phyloP scores from a whole-genome alignment of 768 basidiomycete species.

The Lactarius evosmus region DNA sequence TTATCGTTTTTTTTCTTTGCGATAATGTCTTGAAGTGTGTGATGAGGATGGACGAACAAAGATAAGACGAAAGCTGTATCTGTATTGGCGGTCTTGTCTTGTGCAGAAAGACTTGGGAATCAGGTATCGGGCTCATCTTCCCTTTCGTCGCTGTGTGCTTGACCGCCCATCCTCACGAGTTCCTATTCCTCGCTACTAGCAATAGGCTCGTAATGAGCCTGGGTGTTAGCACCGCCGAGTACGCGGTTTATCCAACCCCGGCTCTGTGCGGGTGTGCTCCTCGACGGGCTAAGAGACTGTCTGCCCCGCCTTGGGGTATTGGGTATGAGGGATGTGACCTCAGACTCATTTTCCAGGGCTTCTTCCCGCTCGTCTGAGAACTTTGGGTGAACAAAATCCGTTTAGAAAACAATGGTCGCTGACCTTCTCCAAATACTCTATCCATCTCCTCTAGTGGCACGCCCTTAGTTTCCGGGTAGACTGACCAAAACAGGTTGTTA shows the following conservation, averaged over 20 bases:
- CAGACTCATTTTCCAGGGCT: conserved; percentile 62
- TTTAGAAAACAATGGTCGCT: conserved; percentile 7
- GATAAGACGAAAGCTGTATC: conserved; percentile 15
- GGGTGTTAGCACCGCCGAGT: conserved; percentile 41
- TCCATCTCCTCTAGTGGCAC: conserved; percentile 91
- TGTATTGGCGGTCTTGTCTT: neutral
- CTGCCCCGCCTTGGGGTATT: conserved; percentile 39
- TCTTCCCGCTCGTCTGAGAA: conserved; percentile 51
- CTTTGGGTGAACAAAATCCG: neutral
- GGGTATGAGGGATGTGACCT: conserved; percentile 54
- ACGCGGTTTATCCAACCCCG: conserved; percentile 52
- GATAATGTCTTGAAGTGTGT: neutral
- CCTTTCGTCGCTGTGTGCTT: conserved; percentile 32
- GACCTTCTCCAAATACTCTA: conserved; percentile 84
- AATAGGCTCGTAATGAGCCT: conserved; percentile 48
- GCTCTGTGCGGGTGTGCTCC: conserved; percentile 29
- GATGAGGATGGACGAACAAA: conserved; percentile 24
- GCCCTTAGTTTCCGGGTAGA: conserved; percentile 85
- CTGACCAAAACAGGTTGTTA: conserved; percentile 37
- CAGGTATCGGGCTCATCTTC: conserved; percentile 28
- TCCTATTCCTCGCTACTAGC: conserved; percentile 51
- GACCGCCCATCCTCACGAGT: conserved; percentile 51
- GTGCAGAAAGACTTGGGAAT: conserved; percentile 3
- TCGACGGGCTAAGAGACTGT: conserved; percentile 35
- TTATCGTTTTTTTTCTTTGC: neutral